Base-by-base conservation (phyloP, 2,329 filamentous ascomycete genomes). In the Scedosporium boydii region DNA sequence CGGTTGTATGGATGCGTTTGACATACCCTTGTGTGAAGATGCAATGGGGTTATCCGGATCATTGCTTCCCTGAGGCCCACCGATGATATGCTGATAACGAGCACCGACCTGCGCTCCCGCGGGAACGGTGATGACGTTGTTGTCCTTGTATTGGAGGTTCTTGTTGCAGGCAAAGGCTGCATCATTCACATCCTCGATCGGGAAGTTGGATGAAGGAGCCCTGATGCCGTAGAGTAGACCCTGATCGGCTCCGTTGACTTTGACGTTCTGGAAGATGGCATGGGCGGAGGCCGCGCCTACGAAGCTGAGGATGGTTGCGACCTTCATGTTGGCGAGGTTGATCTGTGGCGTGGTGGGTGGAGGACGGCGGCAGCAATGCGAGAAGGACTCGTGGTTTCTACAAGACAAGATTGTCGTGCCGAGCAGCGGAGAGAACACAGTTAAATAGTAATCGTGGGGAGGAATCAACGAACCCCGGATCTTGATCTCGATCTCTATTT, bases 21-120 rank as follows among this genome's bases (percentile, higher is more conserved):
- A 34, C 42, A 7, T 42, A 73, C 78, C 78, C 71, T 81, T 80
- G 68, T 81, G 78, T 38, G 72, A 76, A 59, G 73, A 70, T 7
- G 79, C 78, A 64, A 80, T 80, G 6, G 78, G 79, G 63, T 82
- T 72, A 64, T 81, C 79, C 2, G 75, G 65, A 66, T 80, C 77
- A 62, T 75, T 75, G 16, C 74, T 41, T 42, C 66, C 69, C 67
- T 82, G 78, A 1, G 76, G 69, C 27, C 79, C 79, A 44, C 80
- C 80, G 58, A 82, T 76, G n/a, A 80, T 73, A 67, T 82, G 79
- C 18, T 78, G 76, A 74, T 77, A 82, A 68, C 73, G 76, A 3
- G 79, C 76, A 10, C 78, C 77, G 21, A 82, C 74, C 62, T 74
- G 75, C 51, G 79, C 78, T 48, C 80, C 80, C 3, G 78, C 77